Evolutionary conservation across 768 basidiomycete genomes (phyloP).

Genomic region (Phylloporus arenicola): DNA sequence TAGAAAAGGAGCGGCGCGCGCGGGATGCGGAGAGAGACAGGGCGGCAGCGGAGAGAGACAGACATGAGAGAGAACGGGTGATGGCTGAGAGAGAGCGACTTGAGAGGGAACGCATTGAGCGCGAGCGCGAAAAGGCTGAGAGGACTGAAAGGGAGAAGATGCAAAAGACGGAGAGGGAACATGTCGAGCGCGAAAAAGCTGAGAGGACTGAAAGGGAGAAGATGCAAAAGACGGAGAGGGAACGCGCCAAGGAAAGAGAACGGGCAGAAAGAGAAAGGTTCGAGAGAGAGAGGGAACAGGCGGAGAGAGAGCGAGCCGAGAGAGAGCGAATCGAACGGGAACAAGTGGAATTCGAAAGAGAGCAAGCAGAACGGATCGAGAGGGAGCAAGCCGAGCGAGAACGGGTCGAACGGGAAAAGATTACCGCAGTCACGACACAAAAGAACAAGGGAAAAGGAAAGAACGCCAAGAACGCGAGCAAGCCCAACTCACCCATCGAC

Average conservation of each 20-base stretch:
- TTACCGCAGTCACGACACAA: neutral
- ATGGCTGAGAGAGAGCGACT: conserved; percentile 14
- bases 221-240: neutral
- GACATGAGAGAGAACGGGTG: conserved; percentile 11
- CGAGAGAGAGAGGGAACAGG: conserved; percentile 3
- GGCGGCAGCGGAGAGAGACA: conserved; percentile 10
- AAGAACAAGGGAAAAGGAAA: conserved; percentile 17
- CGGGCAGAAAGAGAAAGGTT: conserved; percentile 5
- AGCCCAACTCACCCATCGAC: conserved; percentile 28
- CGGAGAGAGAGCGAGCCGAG: conserved; percentile 4
- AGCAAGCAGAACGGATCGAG: neutral
- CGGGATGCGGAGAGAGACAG: conserved; percentile 21
- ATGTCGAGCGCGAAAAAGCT: neutral
- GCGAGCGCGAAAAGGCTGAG: conserved; percentile 3
- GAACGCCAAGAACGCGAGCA: conserved; percentile 18
- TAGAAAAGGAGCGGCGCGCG: conserved; percentile 22
- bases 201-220: conserved; percentile 6
- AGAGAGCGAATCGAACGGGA: conserved; percentile 8
- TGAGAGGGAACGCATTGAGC: conserved; percentile 4
- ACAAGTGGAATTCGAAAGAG: neutral
- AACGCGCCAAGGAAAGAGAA: conserved; percentile 5
- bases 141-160: conserved; percentile 3
- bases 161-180: conserved; percentile 4
- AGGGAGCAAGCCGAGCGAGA: conserved; percentile 2
- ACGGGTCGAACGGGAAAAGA: conserved; percentile 3